These are phyloP conservation scores for Phellopilus nigrolimitatus DNA, from an alignment of 1,284 basidiomycete species.

Conservation along the genomic window DNA sequence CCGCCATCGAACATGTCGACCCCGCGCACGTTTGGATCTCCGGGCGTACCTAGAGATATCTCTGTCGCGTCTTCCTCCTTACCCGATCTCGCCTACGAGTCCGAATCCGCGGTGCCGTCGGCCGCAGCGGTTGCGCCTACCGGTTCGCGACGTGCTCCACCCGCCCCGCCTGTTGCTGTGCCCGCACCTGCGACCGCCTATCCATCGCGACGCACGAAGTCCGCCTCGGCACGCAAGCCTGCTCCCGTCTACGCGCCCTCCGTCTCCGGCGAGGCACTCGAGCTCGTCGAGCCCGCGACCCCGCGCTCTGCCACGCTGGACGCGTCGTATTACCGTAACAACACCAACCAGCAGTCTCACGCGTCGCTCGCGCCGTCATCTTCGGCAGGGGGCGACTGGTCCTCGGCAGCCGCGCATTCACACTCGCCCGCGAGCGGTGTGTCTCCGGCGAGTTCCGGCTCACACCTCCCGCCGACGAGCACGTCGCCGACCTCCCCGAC, in stretches of 20 bases:
- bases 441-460: slow-evolving; percentile 8
- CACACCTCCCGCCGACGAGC: slow-evolving; percentile 1
- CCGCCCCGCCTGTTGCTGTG: neutral
- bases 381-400: slow-evolving; percentile 16
- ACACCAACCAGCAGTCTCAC: slow-evolving; percentile 3
- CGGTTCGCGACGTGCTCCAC: slow-evolving; percentile 3
- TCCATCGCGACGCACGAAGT: slow-evolving; percentile 5
- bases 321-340: slow-evolving; percentile 1
- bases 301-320: slow-evolving; percentile 4
- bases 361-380: slow-evolving; percentile 4
- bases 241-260: slow-evolving; percentile 16
- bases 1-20: slow-evolving; percentile 8
- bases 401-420: slow-evolving; percentile 17
- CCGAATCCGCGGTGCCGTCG: neutral
- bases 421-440: slow-evolving; percentile 11
- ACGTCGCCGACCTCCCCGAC: neutral
- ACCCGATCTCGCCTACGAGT: slow-evolving; percentile 6
- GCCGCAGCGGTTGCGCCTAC: neutral
- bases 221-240: slow-evolving; percentile 16
- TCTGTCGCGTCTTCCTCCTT: slow-evolving; percentile 9
- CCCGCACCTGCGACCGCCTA: neutral
- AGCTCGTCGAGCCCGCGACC: slow-evolving; percentile 11
- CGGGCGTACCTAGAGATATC: slow-evolving; percentile 16
- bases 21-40: slow-evolving; percentile 7
- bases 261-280: slow-evolving; percentile 13